Evolutionary conservation across 352 stramenopile genomes (phyloP).

Genomic region (Phytopythium litorale): DNA sequence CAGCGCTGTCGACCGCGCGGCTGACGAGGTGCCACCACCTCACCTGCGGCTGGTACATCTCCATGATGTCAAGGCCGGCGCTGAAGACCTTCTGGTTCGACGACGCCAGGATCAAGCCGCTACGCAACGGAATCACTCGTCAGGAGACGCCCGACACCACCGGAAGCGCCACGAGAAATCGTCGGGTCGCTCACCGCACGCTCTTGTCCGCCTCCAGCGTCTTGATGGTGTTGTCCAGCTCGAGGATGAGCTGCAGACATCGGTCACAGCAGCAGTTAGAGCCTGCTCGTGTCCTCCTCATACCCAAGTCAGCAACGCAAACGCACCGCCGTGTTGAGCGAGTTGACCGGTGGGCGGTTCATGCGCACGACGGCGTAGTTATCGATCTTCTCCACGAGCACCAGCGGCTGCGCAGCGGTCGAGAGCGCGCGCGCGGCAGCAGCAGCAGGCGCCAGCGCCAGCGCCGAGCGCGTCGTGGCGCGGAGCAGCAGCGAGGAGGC

Average conservation of each 20-base stretch:
- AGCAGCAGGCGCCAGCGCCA: not conserved
- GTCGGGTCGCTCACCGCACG: slow-evolving; percentile 36
- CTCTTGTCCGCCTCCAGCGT: slow-evolving; percentile 72
- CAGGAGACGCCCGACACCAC: not conserved
- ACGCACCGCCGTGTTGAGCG: slow-evolving; percentile 63
- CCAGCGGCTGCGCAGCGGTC: slow-evolving; percentile 34
- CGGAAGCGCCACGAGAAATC: too few species aligned
- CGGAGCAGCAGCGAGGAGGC: slow-evolving; percentile 6
- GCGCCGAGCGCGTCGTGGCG: not conserved
- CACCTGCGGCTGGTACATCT: slow-evolving; percentile 89
- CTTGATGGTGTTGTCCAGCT: slow-evolving; percentile 66
- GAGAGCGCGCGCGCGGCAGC: slow-evolving; percentile 20
- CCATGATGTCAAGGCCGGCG: slow-evolving; percentile 90
- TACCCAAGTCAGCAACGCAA: not conserved
- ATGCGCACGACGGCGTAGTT: slow-evolving; percentile 78
- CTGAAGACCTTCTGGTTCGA: slow-evolving; percentile 86
- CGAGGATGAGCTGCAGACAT: slow-evolving; percentile 49
- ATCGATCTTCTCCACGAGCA: slow-evolving; percentile 69
- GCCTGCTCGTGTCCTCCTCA: not conserved
- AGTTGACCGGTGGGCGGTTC: slow-evolving; percentile 80
- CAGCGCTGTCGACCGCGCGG: not conserved
- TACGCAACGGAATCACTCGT: slow-evolving; percentile 8
- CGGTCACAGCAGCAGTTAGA: not conserved
- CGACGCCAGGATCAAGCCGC: slow-evolving; percentile 74
- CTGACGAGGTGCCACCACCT: not conserved